Percentiles rank a stretch among this genome's conserved stretches.
Conservation (phyloP, 2,329 filamentous ascomycete genomes). For the Plenodomus tracheiphilus region DNA sequence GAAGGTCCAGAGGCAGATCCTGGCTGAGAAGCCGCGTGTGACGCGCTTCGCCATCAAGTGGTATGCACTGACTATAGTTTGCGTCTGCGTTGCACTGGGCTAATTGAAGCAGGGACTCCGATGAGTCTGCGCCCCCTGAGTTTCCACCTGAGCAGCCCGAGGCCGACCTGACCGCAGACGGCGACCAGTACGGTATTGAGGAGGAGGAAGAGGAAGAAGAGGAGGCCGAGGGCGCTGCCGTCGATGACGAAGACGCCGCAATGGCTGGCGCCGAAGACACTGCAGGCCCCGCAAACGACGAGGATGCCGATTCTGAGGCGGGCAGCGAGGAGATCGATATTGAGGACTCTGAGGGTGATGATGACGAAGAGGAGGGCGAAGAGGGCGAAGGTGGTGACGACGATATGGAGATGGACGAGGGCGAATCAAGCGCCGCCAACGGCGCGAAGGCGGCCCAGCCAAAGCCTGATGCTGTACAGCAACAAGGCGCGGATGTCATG, state of each 20-base stretch:
- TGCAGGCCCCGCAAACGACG: conserved; percentile 58
- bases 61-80: conserved; percentile 55
- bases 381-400: conserved; percentile 61
- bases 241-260: conserved; percentile 67
- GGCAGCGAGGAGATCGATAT: conserved; percentile 79
- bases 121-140: conserved; percentile 92
- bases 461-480: conserved; percentile 26
- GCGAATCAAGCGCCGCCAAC: conserved; percentile 42
- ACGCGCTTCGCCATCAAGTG: conserved; percentile 99
- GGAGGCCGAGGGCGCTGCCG: conserved; percentile 58
- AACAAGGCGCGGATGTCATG: conserved; percentile 44
- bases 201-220: conserved; percentile 70
- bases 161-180: conserved; percentile 84
- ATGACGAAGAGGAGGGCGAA: conserved; percentile 68
- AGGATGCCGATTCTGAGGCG: conserved; percentile 71
- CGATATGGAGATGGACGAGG: conserved; percentile 62
- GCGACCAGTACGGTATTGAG: conserved; percentile 84
- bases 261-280: conserved; percentile 72
- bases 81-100: conserved; percentile 3
- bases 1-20: conserved; percentile 85
- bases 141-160: conserved; percentile 98
- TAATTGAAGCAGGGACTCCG: conserved; percentile 77
- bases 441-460: conserved; percentile 40
- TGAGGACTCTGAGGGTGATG: conserved; percentile 73
- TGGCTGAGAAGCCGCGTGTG: conserved; percentile 95